Evolutionary conservation across 768 basidiomycete species (phyloP), one percentile per base, ranked within the genome.

Genomic region (Floccularia luteovirens): DNA sequence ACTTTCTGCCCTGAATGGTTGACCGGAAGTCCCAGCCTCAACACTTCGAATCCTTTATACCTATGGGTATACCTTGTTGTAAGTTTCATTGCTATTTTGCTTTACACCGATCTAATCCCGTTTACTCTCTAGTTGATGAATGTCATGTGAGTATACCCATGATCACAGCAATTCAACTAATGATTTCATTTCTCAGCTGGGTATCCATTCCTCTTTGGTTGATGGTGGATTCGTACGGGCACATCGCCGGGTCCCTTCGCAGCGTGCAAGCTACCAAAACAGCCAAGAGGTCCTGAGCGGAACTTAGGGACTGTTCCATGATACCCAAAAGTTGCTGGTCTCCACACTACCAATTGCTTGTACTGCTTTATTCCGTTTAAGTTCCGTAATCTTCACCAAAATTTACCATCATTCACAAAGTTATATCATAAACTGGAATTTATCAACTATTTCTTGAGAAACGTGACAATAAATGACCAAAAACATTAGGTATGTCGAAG

Each of bases 1-100:
- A 90, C 87, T 2, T 90, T 90, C 61, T 81, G 79, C 52, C 88
- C 88, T 1, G 88, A 90, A 60, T 90, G 86, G 86, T 62, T 90
- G 35, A 79, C 73, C 1, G 85, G 83, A 14, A 83, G 75, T 51
- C 76, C 79, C 0, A 84, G 71, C 55, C 60, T 90, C 39, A 70
- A 83, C 50, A 85, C 75, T 0, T 82, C 80, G 5, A 85, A 87
- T 49, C 61, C 66, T 20, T 59, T 89, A 25, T 73, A 79, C 52
- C 67, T 88, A 38, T 90, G 85, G 85, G 78, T 89, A 7, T 88
- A 90, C 60, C 78, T 90, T 30, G 53, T 80, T 43, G 86, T 90
- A 53, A 49, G 82, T 70, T n/a, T 16, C 13, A 12, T 43, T 42
- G 5, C 33, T 24, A 11, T 28, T n/a, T 17, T 11, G 12, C 16